Evolutionary conservation across 768 basidiomycete genomes (phyloP), one percentile per base, ranked within the genome.

Genomic region (Terana coerulea): DNA sequence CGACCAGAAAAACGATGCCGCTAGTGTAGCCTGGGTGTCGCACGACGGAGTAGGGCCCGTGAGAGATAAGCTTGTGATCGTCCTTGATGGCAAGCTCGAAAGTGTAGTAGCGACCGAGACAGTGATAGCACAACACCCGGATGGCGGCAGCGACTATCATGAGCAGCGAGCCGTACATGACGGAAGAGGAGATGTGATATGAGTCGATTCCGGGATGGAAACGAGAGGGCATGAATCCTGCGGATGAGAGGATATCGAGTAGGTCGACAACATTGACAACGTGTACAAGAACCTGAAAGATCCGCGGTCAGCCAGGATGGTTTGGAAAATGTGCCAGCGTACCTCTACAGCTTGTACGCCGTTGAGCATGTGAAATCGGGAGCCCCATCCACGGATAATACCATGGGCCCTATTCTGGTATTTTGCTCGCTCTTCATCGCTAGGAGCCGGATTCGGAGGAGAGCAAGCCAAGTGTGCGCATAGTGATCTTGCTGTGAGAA

Each of bases 21-120:
- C 46, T 59, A 6, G 56, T 50, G 53, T 67, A 67, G 52, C 48
- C 33, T 3, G 66, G 66, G 51, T 67, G 66, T 10, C 66, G 59
- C 1, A 67, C 64, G 49, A 62, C 15, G 22, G 57, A 37, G 59
- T 67, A 67, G 28, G 64, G 64, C 5, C 64, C 64, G 22, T 21
- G 35, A 19, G 64, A 64, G 19, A 65, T 49, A 21, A 67, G 59
- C 37, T 48, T 52, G 46, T 67, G 66, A 28, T 56, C 53, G 17
- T 60, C 45, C 22, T 49, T 51, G 15, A 67, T 44, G 28, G 63
- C 53, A n/a, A 67, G 48, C 36, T 64, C 58, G 58, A 61, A 62
- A n/a, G 64, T 67, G 59, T 64, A 67, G 53, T 56, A 42, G 15
- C 54, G 51, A 9, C 63, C 66, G 14, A 67, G 54, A 12, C 33